Evolutionary conservation across 495 filamentous ascomycete genomes (phyloP), one percentile per base, ranked within the genome.

Genomic region (Chlorociboria aeruginascens): DNA sequence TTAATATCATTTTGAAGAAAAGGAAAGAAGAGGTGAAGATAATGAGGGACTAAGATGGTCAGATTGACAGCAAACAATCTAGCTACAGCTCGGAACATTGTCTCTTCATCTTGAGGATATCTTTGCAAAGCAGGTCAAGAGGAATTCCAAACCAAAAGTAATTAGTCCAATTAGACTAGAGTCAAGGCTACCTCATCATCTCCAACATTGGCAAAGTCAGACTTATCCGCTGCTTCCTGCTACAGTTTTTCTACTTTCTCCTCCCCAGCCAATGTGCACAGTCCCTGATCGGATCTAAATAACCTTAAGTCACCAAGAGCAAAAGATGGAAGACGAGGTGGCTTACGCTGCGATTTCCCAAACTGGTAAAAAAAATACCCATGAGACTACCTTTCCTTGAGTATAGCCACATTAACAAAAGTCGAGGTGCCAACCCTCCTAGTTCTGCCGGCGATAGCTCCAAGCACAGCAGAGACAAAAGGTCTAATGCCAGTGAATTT

Each of bases 321-420:
- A 25, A 25, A 25, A 25, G 20, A 25, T 25, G 4, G 20, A 25
- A 25, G 20, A 29, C 16, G 43, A 32, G 14, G 29, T 12, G 32
- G 58, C 69, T 62, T 58, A 69, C 65, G 67, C 65, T 9, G 53
- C 42, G 43, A 71, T 59, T 46, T 66, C 48, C 59, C 64, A 69
- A 69, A 36, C 63, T 65, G 64, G 65, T 67, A 1, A 69, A 32
- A 40, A 40, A 65, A 65, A 48, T 60, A 66, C 6, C 65, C 63
- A 44, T 71, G 69, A 0, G 68, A 64, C 46, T 71, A 67, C 53
- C 66, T 67, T 0, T 66, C 67, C 48, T 70, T 61, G 28, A 54
- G 50, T 0, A 69, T 54, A 0, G 59, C 51, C 6, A 66, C 66
- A 46, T 73, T 69, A n/a, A 70, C 25, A 45, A 61, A 68, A 8